These are phyloP conservation scores for Knufia fluminis DNA, from an alignment of 2,329 filamentous ascomycete genomes.

Conservation along the genomic window DNA sequence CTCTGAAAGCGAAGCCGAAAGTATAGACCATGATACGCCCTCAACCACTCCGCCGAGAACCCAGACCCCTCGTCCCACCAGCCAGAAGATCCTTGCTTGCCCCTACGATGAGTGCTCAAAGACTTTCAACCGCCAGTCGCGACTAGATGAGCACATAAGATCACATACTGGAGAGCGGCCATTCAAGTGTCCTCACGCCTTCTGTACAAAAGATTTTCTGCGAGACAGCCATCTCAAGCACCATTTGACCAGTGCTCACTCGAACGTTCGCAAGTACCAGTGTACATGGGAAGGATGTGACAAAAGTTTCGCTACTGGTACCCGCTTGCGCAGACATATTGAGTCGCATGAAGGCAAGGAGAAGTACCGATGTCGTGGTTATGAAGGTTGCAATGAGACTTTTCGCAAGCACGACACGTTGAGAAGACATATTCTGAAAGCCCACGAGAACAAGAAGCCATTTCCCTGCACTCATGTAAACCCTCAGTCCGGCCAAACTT, in stretches of 20 bases:
- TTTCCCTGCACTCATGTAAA: constrained; percentile 60
- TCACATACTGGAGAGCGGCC: constrained; percentile 80
- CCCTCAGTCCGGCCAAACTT: constrained; percentile 45
- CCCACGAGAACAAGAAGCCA: constrained; percentile 62
- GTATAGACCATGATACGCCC: constrained; percentile 17
- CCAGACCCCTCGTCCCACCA: constrained; percentile 48
- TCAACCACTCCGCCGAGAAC: constrained; percentile 23
- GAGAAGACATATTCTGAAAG: constrained; percentile 68
- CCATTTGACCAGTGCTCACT: constrained; percentile 76
- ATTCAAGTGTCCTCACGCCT: constrained; percentile 60
- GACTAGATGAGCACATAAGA: constrained; percentile 68
- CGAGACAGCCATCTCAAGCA: constrained; percentile 79
- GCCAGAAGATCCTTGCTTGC: constrained; percentile 68
- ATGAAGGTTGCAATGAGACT: constrained; percentile 60
- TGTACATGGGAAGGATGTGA: constrained; percentile 66
- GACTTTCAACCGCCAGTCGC: constrained; percentile 77
- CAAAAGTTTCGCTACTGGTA: constrained; percentile 73
- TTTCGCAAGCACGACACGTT: constrained; percentile 86
- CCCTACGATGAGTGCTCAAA: constrained; percentile 66
- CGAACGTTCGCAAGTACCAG: constrained; percentile 56
- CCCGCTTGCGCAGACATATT: constrained; percentile 65
- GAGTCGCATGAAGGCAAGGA: constrained; percentile 71
- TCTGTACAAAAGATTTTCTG: constrained; percentile 74
- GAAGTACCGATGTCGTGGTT: constrained; percentile 63
- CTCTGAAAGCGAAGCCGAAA: constrained; percentile 5